Base-by-base conservation (phyloP, 495 filamentous ascomycete genomes). In the Podospora pseudoanserina region DNA sequence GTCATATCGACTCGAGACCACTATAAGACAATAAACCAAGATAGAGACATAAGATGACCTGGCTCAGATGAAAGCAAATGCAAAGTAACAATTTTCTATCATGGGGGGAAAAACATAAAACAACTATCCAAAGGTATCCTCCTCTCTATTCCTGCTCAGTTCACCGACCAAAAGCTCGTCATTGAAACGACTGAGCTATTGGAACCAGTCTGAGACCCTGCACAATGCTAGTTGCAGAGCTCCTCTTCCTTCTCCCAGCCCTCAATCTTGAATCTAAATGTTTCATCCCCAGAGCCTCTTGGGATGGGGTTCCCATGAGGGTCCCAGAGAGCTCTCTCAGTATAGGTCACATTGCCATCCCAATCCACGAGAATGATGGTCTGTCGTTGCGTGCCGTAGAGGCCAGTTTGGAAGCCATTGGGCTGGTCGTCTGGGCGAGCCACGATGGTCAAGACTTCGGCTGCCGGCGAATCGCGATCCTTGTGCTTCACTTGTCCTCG, bases 371-470 rank as follows among this genome's bases (percentile, higher is more conserved):
- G 82, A 27, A 98, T 80, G 15, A 98, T 81, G 0, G 92, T 96
- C 82, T 99, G 94, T 70, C 92, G 88, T 76, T 96, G 92, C 1
- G 95, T 99, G n/a, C 95, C 95, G 79, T 99, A 98, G 16, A 86
- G 77, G 13, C 89, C 88, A 19, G 82, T 84, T 73, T 84, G 81
- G 57, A 82, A 82, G 26, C 81, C 80, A 16, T 75, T 73, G 20
- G 68, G 70, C 5, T 74, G 71, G 15, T 71, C 67, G 65, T 76
- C 75, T 16, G 77, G 76, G 34, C 74, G 63, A 28, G 77, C 74
- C 62, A 69, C 75, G 20, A 70, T 68, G 44, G 73, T 72, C 60
- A 79, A 67, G 63, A 58, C 67, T 68, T 70, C 70, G 58, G 64
- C 71, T 7, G 64, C 66, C 6, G 60, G 54, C 2, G 58, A 27